A percentile compares a stretch with the other conserved stretches of the same genome.
Conservation (phyloP, 345 rosid genomes). For the Brassica nigra region DNA sequence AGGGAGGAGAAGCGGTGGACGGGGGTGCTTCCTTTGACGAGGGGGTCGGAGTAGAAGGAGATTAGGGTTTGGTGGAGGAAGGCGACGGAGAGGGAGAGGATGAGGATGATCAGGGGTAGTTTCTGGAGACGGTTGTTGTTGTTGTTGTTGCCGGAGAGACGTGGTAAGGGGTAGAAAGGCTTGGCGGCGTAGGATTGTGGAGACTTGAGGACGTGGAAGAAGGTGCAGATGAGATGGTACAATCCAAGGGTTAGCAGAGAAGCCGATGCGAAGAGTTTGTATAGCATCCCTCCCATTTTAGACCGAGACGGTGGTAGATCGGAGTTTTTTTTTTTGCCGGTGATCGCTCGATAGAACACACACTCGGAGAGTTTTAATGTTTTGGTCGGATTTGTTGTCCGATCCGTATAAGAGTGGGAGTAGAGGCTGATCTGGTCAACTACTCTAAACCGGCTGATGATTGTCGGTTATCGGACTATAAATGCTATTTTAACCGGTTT, state of each 20-base stretch:
- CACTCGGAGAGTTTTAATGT: not conserved
- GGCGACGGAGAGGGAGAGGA: constrained; percentile 64
- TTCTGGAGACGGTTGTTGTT: constrained; percentile 47
- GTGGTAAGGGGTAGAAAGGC: constrained; percentile 66
- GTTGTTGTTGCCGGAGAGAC: constrained; percentile 28
- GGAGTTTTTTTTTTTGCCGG: not conserved
- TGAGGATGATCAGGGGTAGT: constrained; percentile 60
- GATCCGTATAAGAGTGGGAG: not conserved
- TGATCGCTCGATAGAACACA: not conserved
- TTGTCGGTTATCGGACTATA: not conserved
- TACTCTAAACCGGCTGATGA: not conserved
- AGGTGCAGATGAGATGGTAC: constrained; percentile 71
- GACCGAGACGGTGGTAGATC: not conserved
- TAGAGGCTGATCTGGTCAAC: constrained; percentile 34
- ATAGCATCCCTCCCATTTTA: constrained; percentile 60
- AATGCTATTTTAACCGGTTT: constrained; percentile 14
- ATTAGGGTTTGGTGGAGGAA: constrained; percentile 63
- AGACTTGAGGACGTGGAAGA: constrained; percentile 62
- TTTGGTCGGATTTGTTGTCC: constrained; percentile 24
- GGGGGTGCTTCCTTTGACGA: constrained; percentile 78
- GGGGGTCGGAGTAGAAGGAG: constrained; percentile 80
- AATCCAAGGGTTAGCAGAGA: constrained; percentile 66
- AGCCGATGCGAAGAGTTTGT: constrained; percentile 65
- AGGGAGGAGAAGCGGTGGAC: constrained; percentile 85
- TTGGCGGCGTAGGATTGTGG: constrained; percentile 79